These are phyloP conservation scores for Phlebopus sp. DNA, from an alignment of 1,284 basidiomycete genomes.

Conservation along the genomic window DNA sequence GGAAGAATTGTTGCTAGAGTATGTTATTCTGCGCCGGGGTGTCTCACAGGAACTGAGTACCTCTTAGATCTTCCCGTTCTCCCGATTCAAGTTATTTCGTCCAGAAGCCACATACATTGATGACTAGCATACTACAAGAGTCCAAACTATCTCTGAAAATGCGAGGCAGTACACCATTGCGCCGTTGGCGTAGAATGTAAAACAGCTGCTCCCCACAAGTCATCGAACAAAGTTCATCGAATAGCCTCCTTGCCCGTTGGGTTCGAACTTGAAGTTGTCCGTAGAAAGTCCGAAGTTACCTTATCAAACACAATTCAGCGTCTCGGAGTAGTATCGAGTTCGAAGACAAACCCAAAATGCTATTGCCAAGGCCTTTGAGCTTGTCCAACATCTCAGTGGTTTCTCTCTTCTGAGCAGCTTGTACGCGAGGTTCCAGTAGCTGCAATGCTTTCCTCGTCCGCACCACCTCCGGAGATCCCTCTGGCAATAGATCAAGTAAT, in stretches of 20 bases:
- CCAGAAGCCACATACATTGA: constrained; percentile 48
- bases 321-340: neutral
- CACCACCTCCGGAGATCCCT: constrained; percentile 49
- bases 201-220: no score
- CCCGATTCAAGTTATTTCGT: constrained; percentile 46
- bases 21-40: constrained; percentile 17
- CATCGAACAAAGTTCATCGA: constrained; percentile 79
- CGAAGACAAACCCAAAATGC: constrained; percentile 69
- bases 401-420: constrained; percentile 80
- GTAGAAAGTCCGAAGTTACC: constrained; percentile 87
- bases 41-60: neutral
- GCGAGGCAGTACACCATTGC: no score
- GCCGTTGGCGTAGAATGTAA: no score
- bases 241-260: constrained; percentile 91
- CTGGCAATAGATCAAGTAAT: constrained; percentile 62
- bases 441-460: constrained; percentile 51
- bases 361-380: constrained; percentile 91
- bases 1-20: constrained; percentile 80
- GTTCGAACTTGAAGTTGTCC: constrained; percentile 93
- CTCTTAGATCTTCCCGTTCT: constrained; percentile 53
- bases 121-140: constrained; percentile 19
- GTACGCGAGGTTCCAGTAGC: constrained; percentile 62
- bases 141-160: neutral
- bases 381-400: constrained; percentile 92
- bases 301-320: constrained; percentile 32